phyloP scores from a whole-genome alignment of 345 rosid genomes.

The Brassica cretica region DNA sequence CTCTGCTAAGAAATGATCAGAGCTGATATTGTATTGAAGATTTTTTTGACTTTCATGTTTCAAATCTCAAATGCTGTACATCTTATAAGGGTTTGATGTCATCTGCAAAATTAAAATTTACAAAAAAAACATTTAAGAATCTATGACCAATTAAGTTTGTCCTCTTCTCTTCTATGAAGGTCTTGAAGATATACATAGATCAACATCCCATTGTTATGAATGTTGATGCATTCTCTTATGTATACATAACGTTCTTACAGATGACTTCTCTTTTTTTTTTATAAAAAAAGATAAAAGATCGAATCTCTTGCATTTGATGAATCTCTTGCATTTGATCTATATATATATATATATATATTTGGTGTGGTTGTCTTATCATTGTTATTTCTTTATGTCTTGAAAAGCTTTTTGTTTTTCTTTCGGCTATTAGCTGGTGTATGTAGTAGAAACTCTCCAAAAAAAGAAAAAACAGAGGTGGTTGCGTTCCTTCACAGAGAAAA shows the following conservation, averaged over 20 bases:
- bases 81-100: constrained; percentile 8
- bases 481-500: not conserved
- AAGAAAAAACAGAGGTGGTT: constrained; percentile 28
- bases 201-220: constrained; percentile 31
- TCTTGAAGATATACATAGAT: constrained; percentile 35
- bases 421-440: not conserved
- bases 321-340: too few species aligned
- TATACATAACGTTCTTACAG: constrained; percentile 6
- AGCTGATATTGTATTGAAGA: not conserved
- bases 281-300: not conserved
- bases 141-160: not conserved
- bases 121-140: too few species aligned
- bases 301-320: too few species aligned
- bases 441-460: not conserved
- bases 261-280: constrained; percentile 16
- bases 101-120: not conserved
- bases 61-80: not conserved
- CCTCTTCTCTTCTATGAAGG: constrained; percentile 5
- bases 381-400: not conserved
- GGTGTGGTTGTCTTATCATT: not conserved
- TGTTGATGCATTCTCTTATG: constrained; percentile 26
- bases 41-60: not conserved
- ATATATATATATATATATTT: not conserved
- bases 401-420: not conserved
- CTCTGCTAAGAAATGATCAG: not conserved